Evolutionary conservation across 2,329 filamentous ascomycete species (phyloP), one percentile per base, ranked within the genome.

Genomic region (Pseudogymnoascus sp.): DNA sequence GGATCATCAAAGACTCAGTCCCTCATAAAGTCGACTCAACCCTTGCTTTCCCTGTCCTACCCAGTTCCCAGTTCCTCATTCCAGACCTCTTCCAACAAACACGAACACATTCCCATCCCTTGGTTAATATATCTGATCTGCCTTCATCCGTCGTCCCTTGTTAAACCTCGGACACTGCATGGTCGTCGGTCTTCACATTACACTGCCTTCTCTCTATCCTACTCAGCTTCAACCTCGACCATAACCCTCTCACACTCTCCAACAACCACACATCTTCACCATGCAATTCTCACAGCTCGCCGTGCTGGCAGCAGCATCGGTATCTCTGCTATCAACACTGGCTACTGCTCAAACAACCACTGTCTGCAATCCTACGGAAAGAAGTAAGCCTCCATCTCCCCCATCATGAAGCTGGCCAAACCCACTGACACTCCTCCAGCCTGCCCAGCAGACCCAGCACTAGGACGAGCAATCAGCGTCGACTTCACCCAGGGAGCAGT

Each of bases 401-500:
- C 53, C 53, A 35, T 33, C 29, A 19, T 11, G 9, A 42, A 11
- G 9, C n/a, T 13, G 5, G 13, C 26, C n/a, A 59, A 33, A 37
- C 13, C 37, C 59, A 60, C 68, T 70, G 63, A 72, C 68, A 62
- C 67, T 64, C 62, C 23, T 59, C 63, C 67, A 70, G 80, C 78
- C 65, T 97, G 93, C 71, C 84, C 89, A 5, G 75, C 90, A 61
- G 80, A 97, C 73, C 85, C 90, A 7, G 93, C 92, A 0, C 83
- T 97, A 3, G 92, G 91, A 64, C 90, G 86, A 79, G 83, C 89
- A n/a, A 87, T 93, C 70, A 82, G 85, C 66, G 87, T 95, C 76
- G 91, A 97, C 78, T 96, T 97, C 77, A 88, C 85, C 35, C 79
- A 88, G 67, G 90, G 90, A 66, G 76, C 80, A 31, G 93, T 95